Evolutionary conservation across 2,329 filamentous ascomycete genomes (phyloP).

Genomic region (Aspergillus awamori): DNA sequence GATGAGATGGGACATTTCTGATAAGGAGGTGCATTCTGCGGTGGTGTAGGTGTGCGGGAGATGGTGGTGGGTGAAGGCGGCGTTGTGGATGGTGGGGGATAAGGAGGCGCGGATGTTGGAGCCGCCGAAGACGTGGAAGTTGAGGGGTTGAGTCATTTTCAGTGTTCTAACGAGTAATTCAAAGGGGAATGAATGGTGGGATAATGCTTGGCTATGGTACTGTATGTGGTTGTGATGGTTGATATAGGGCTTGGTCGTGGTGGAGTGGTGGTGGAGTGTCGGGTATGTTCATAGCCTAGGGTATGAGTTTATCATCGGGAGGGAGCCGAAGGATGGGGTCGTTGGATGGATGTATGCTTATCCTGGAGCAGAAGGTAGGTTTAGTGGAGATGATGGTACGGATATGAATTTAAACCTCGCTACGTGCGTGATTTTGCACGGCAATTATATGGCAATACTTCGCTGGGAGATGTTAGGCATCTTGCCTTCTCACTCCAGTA

Average conservation of each 20-base stretch:
- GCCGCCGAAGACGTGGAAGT: constrained; percentile 20
- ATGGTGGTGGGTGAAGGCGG: constrained; percentile 18
- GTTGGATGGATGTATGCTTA: too few species aligned
- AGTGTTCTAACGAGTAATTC: neutral
- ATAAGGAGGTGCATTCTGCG: constrained; percentile 16
- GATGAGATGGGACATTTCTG: constrained; percentile 54
- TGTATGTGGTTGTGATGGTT: neutral
- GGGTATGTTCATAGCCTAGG: neutral
- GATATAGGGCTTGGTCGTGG: neutral
- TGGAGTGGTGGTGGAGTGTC: neutral
- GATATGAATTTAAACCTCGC: too few species aligned
- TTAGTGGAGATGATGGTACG: too few species aligned
- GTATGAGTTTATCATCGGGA: too few species aligned
- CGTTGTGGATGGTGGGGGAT: constrained; percentile 26
- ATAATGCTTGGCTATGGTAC: neutral
- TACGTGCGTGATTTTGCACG: too few species aligned
- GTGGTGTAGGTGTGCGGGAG: constrained; percentile 18
- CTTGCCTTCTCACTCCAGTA: too few species aligned
- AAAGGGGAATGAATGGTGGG: neutral
- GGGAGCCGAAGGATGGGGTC: too few species aligned
- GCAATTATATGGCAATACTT: too few species aligned
- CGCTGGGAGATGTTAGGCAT: too few species aligned
- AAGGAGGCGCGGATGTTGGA: constrained; percentile 21
- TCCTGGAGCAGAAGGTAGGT: too few species aligned
- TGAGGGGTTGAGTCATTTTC: neutral